Conservation (phyloP, 2,329 filamentous ascomycete genomes). For the Fusarium vanettenii region DNA sequence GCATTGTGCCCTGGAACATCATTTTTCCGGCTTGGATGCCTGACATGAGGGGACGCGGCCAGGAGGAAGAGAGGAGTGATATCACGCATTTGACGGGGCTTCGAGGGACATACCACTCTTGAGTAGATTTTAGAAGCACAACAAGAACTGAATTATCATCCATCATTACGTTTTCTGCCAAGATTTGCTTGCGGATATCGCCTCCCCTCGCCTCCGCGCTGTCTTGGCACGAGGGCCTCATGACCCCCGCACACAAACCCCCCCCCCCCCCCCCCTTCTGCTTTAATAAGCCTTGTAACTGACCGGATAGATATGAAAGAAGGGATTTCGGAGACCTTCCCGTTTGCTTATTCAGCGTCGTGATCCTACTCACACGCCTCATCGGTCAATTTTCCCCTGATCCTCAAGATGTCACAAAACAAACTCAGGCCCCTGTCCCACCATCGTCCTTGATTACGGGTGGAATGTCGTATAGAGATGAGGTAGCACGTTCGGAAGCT, state of each 20-base stretch:
- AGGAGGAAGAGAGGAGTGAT: background rate
- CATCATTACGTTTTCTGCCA: background rate
- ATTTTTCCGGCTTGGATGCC: background rate
- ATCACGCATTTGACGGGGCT: background rate
- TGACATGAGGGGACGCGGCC: background rate
- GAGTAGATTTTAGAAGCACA: background rate
- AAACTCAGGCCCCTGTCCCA: background rate
- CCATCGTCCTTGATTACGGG: background rate
- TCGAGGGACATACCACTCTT: background rate
- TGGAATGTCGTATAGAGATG: background rate
- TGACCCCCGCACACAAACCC: background rate
- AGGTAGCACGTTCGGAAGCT: background rate
- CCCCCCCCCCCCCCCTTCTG: background rate
- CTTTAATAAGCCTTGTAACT: background rate
- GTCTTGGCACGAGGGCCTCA: background rate
- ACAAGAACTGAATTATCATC: background rate
- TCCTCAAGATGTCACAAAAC: background rate
- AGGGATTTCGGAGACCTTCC: background rate
- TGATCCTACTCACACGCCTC: background rate
- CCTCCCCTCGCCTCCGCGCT: background rate
- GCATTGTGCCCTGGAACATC: background rate
- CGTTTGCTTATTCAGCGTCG: background rate
- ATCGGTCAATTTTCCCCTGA: background rate
- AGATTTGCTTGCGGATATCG: background rate
- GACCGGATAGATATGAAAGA: background rate